Evolutionary conservation across 2,329 filamentous ascomycete species (phyloP), one percentile per base, ranked within the genome.

Genomic region (Sporothrix euskadiensis): DNA sequence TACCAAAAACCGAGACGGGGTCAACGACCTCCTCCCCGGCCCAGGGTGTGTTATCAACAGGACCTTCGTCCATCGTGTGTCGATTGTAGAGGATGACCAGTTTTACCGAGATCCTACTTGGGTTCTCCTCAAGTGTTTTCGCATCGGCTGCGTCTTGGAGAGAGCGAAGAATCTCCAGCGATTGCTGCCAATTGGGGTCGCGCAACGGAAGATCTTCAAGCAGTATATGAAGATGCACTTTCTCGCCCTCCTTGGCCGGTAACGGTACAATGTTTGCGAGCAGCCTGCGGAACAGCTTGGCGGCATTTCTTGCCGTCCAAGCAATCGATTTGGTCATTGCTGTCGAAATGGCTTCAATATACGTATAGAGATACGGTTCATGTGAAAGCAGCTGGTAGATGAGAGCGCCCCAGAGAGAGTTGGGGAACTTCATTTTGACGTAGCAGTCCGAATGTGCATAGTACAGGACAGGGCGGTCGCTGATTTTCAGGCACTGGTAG

Each of bases 81-180:
- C 66, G 66, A 19, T 69, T 47, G 47, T 39, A 69, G 14, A 69
- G 66, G 9, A 52, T 54, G 66, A 54, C 10, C 7, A 69, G 14
- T 19, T 39, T 69, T 19, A 54, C 4, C 4, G 26, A 32, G 16
- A 30, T 9, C 16, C 2, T 54, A 9, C 5, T 39, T 1, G 4
- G 5, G 6, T 8, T 52, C 16, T 49, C 63, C 4, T 66, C 35
- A n/a, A 41, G 22, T 5, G 19, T 14, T 22, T 19, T 12, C 22
- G 19, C 10, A 32, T 8, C 16, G 66, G 30, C 47, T 22, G 16
- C 22, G 19, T 7, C 26, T n/a, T 39, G 66, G 16, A 69, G 30
- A 10, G 44, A 32, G 14, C 35, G 26, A 22, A 69, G 47, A 54
- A n/a, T 54, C 10, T 49, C n/a, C 14, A 39, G 3, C 4, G 66